phyloP scores from a whole-genome alignment of 345 rosid species.

The Heritiera fomes region DNA sequence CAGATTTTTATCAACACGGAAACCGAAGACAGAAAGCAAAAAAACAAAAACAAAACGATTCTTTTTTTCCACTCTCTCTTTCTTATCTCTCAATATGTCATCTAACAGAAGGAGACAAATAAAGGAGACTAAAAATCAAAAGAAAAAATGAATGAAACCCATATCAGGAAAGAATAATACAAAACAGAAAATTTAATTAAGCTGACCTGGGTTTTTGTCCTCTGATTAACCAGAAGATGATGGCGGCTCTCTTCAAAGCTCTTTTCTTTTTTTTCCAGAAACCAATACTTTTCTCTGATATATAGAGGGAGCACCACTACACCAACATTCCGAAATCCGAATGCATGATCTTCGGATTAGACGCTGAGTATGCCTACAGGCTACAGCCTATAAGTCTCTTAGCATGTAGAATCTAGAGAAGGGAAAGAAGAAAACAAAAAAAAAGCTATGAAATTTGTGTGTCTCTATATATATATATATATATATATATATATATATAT shows the following conservation, averaged over 20 bases:
- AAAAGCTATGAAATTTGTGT: not conserved
- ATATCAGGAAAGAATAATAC: constrained; percentile 21
- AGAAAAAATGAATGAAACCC: constrained; percentile 20
- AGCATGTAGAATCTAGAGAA: constrained; percentile 4
- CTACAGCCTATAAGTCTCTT: not conserved
- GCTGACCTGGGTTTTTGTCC: constrained; percentile 33
- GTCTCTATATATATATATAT: not conserved
- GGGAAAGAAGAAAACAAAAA: not conserved
- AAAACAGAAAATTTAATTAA: constrained; percentile 25
- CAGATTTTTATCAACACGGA: constrained; percentile 37
- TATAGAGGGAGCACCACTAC: not conserved
- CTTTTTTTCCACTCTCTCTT: not conserved
- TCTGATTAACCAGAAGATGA: constrained; percentile 26
- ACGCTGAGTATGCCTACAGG: constrained; percentile 13
- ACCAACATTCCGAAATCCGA: constrained; percentile 5
- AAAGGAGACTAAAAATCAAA: constrained; percentile 30
- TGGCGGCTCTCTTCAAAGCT: constrained; percentile 13
- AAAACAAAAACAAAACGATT: constrained; percentile 25
- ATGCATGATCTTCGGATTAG: not conserved
- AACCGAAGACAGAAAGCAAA: constrained; percentile 27
- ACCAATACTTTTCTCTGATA: not conserved
- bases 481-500: not conserved
- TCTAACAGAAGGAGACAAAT: constrained; percentile 14
- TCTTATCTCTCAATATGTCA: constrained; percentile 24
- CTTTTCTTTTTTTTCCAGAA: not conserved